Evolutionary conservation across 2,329 filamentous ascomycete genomes (phyloP).

Genomic region (Botrytis fabae): DNA sequence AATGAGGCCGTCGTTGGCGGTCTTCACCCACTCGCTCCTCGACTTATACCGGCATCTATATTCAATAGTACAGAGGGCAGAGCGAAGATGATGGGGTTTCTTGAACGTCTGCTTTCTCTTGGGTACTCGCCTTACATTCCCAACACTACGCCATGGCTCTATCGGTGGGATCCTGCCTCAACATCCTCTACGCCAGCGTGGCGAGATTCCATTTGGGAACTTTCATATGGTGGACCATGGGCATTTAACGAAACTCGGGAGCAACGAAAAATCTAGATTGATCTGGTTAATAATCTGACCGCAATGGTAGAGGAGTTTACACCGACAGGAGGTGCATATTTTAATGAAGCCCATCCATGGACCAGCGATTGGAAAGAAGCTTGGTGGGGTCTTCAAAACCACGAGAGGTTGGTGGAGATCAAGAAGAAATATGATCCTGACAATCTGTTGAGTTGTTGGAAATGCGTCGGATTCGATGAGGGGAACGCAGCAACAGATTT

Average conservation of each 20-base stretch:
- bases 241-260: conserved; percentile 24
- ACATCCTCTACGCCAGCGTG: conserved; percentile 30
- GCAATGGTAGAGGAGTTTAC: conserved; percentile 18
- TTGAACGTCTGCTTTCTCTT: conserved; percentile 22
- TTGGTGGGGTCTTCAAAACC: conserved; percentile 29
- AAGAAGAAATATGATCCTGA: conserved; percentile 33
- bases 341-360: conserved; percentile 30
- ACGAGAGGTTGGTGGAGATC: conserved; percentile 27
- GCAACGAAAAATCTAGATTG: conserved; percentile 11
- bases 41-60: conserved; percentile 25
- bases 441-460: conserved; percentile 29
- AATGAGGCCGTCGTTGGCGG: conserved; percentile 24
- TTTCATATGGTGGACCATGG: conserved; percentile 18
- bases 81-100: conserved; percentile 21
- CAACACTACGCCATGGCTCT: conserved; percentile 26
- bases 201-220: conserved; percentile 26
- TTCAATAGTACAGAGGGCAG: conserved; percentile 22
- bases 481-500: conserved; percentile 19
- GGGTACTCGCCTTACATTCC: conserved; percentile 27
- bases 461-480: conserved; percentile 31
- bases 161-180: conserved; percentile 23
- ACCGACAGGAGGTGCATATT: conserved; percentile 27
- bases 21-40: conserved; percentile 17
- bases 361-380: conserved; percentile 27
- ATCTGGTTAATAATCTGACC: conserved; percentile 9